Conservation (phyloP, 495 filamentous ascomycete species). For the Polyplosphaeria fusca region DNA sequence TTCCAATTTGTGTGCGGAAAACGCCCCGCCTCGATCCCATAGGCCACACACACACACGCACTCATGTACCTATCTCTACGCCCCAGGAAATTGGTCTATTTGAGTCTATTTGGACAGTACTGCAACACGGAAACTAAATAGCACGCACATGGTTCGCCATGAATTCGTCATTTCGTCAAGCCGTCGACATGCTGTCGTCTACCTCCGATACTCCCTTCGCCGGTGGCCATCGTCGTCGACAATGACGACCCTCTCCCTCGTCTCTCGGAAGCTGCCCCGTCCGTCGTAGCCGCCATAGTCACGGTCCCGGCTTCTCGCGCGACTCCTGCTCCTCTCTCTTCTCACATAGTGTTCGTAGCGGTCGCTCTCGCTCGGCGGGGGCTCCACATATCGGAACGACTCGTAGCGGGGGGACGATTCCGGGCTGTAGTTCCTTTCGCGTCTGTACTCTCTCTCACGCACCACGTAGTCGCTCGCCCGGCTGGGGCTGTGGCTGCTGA, state of each 20-base stretch:
- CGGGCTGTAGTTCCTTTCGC: constrained; percentile 34
- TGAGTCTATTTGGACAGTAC: too few relatives aligned
- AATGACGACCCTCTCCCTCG: constrained; percentile 31
- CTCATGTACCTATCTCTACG: neutral
- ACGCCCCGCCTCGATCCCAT: constrained; percentile 4
- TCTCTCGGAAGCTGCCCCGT: constrained; percentile 26
- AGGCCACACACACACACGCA: neutral
- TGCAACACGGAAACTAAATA: too few relatives aligned
- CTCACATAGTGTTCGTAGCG: constrained; percentile 14
- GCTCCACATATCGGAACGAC: constrained; percentile 39
- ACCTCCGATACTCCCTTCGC: constrained; percentile 32
- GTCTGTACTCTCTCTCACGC: constrained; percentile 36
- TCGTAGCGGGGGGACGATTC: constrained; percentile 34
- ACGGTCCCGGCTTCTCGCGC: constrained; percentile 25
- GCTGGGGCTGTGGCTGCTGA: constrained; percentile 18
- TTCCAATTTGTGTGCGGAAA: neutral
- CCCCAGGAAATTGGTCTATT: too few relatives aligned
- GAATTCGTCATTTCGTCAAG: neutral
- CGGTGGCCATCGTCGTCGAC: constrained; percentile 33
- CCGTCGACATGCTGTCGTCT: neutral
- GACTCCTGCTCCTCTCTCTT: constrained; percentile 19
- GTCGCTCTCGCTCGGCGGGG: constrained; percentile 31
- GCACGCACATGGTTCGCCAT: too few relatives aligned
- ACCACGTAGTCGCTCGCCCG: constrained; percentile 31
- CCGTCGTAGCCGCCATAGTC: constrained; percentile 30